These are phyloP conservation scores for Chlorella sp. DNA, from an alignment of 139 green algal genomes.

Conservation along the genomic window DNA sequence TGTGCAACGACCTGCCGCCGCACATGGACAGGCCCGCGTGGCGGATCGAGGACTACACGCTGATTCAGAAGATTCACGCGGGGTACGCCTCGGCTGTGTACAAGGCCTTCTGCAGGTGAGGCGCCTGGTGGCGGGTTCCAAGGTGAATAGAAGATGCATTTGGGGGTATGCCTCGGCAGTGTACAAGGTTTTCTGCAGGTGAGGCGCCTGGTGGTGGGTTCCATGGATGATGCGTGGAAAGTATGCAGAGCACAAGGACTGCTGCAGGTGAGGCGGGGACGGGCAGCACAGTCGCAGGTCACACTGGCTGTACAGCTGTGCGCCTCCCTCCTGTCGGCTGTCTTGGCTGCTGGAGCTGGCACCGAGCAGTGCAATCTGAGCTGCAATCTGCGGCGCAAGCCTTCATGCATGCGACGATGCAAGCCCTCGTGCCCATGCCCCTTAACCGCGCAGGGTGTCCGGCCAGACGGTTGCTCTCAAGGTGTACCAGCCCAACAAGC, in stretches of 20 bases:
- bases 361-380: no score
- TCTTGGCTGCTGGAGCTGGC: no score
- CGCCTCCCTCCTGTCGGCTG: no score
- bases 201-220: no score
- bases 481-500: slow-evolving; percentile 25
- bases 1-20: slow-evolving; percentile 10
- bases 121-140: no score
- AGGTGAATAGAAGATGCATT: slow-evolving; percentile 17
- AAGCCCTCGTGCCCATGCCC: no score
- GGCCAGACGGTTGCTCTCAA: slow-evolving; percentile 37
- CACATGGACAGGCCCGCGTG: slow-evolving; percentile 2
- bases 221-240: no score
- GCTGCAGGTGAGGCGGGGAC: slow-evolving; percentile 12
- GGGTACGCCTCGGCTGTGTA: slow-evolving; percentile 19
- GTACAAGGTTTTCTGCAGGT: slow-evolving; percentile 16
- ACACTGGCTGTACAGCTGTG: no score
- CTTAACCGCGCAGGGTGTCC: slow-evolving; percentile 31
- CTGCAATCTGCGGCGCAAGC: no score
- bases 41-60: slow-evolving; percentile 9
- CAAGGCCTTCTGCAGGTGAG: slow-evolving; percentile 14
- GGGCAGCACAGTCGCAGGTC: no score
- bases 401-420: no score
- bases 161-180: slow-evolving; percentile 15
- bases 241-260: slow-evolving; percentile 9
- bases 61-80: slow-evolving; percentile 10